Conservation (phyloP, 208 protist genomes). For the Trypanosoma boissoni region DNA sequence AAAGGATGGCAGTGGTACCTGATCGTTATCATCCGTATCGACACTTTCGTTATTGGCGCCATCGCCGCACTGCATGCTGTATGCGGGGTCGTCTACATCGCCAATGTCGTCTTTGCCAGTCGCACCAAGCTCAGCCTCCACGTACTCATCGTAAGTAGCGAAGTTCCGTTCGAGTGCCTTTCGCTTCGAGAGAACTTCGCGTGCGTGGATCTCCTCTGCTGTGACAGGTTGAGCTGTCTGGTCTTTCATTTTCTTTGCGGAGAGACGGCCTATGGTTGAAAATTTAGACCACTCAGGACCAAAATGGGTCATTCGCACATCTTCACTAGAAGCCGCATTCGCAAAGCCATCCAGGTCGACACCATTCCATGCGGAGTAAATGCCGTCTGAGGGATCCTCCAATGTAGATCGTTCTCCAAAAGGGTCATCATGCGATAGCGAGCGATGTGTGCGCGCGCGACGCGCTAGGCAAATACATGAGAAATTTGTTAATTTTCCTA, state of each 20-base stretch:
- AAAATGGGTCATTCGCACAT: conserved; percentile 72
- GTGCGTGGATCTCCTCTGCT: conserved; percentile 49
- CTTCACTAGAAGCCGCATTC: conserved; percentile 53
- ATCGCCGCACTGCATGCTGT: background rate
- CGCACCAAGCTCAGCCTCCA: conserved; percentile 41
- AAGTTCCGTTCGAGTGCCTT: conserved; percentile 61
- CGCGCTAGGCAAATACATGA: background rate
- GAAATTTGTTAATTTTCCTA: too few species aligned
- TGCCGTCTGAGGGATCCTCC: conserved; percentile 62
- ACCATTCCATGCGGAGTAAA: conserved; percentile 69
- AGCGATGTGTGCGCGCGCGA: conserved; percentile 37
- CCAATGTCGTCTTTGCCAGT: background rate
- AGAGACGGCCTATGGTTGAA: conserved; percentile 59
- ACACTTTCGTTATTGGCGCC: conserved; percentile 27
- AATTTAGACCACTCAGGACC: conserved; percentile 78
- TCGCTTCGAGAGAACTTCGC: conserved; percentile 34
- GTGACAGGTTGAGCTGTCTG: background rate
- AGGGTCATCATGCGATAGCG: conserved; percentile 58
- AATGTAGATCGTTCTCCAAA: conserved; percentile 66
- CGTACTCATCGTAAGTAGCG: conserved; percentile 64
- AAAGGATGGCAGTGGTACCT: conserved; percentile 62
- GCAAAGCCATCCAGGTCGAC: conserved; percentile 63
- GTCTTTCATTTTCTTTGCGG: conserved; percentile 52
- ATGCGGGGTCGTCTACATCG: background rate
- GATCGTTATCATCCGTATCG: conserved; percentile 11